Percentiles rank a stretch among this genome's conserved stretches.
Conservation (phyloP, 73 alveolate species). For the Blepharisma stoltei region DNA sequence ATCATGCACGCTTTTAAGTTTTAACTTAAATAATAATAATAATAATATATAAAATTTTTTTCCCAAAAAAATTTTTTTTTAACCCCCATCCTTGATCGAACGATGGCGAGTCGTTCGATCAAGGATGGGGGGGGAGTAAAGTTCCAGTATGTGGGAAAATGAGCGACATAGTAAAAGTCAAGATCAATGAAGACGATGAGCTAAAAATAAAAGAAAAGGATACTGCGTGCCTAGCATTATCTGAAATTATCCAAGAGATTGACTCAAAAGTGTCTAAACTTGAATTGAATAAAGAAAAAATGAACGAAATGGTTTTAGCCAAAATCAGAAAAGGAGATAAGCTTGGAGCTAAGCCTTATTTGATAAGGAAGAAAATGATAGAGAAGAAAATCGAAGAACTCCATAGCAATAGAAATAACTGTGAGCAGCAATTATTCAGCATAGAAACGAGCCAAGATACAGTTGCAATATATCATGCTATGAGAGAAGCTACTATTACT, state of each 20-base stretch:
- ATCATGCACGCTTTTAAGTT: no score
- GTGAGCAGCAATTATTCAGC: slow-evolving; percentile 1
- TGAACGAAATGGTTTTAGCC: not conserved
- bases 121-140: no score
- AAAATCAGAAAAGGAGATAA: not conserved
- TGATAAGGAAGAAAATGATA: slow-evolving; percentile 12
- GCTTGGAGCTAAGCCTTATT: not conserved
- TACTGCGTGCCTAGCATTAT: not conserved
- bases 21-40: no score
- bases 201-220: not conserved
- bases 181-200: not conserved
- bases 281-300: not conserved
- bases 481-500: no score
- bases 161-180: not conserved
- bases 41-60: no score
- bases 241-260: not conserved
- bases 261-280: not conserved
- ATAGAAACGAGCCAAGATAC: not conserved
- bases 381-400: slow-evolving; percentile 9
- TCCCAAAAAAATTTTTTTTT: no score
- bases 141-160: no score
- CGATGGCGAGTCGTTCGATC: no score
- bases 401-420: not conserved
- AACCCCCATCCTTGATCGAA: no score
- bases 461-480: no score